These are phyloP conservation scores for Amanita rubescens DNA, from an alignment of 768 basidiomycete genomes.

Conservation along the genomic window DNA sequence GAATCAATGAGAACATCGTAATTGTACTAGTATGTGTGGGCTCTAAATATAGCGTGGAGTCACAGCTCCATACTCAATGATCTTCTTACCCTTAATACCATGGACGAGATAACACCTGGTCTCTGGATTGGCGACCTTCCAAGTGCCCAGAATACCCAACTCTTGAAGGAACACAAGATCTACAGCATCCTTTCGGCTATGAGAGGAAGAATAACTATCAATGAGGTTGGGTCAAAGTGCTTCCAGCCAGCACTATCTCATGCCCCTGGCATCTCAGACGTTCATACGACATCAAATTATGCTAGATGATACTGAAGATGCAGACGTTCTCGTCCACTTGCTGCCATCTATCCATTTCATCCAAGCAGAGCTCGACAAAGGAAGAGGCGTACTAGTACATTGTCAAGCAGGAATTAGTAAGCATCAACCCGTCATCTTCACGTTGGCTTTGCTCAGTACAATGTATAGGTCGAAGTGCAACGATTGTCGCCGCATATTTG, in stretches of 20 bases:
- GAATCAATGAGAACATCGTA: background rate
- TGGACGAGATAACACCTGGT: constrained; percentile 75
- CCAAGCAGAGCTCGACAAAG: constrained; percentile 66
- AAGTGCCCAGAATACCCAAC: constrained; percentile 56
- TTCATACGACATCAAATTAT: constrained; percentile 75
- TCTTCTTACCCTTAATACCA: constrained; percentile 16
- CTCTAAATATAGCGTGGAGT: background rate
- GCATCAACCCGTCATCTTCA: constrained; percentile 19
- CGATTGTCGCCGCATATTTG: constrained; percentile 82
- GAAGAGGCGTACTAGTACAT: constrained; percentile 77
- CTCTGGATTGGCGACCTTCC: constrained; percentile 82
- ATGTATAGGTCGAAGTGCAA: constrained; percentile 73
- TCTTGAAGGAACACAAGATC: constrained; percentile 65
- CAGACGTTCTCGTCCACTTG: constrained; percentile 74
- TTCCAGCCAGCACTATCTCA: background rate
- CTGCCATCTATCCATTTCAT: constrained; percentile 80
- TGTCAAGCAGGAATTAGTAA: constrained; percentile 86
- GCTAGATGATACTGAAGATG: constrained; percentile 67
- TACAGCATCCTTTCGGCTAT: constrained; percentile 68
- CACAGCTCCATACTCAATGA: background rate
- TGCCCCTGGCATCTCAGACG: constrained; percentile 39
- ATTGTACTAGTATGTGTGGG: background rate
- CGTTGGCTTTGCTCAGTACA: background rate
- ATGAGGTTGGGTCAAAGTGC: constrained; percentile 40
- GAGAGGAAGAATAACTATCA: constrained; percentile 58